Conservation (phyloP, 2,329 filamentous ascomycete species). For the Stachybotrys chlorohalonatus region DNA sequence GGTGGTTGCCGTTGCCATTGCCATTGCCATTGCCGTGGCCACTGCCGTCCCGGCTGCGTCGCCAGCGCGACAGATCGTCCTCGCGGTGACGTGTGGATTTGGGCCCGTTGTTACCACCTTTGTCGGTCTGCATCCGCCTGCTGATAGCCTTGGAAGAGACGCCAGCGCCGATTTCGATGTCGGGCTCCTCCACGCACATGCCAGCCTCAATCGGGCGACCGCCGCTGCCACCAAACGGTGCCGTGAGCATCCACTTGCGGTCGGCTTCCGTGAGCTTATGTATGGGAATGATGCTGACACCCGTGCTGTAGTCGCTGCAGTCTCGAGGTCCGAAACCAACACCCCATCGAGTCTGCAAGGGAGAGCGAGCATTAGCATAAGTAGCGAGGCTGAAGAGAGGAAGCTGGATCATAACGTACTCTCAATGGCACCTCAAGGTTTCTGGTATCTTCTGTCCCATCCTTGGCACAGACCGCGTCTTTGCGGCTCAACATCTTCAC, state of each 20-base stretch:
- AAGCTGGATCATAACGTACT: constrained; percentile 36
- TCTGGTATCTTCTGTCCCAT: constrained; percentile 75
- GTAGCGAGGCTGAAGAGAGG: not conserved
- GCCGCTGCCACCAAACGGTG: constrained; percentile 87
- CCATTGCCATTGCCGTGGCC: not conserved
- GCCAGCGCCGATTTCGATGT: constrained; percentile 96
- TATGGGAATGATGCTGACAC: constrained; percentile 89
- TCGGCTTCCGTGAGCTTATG: constrained; percentile 90
- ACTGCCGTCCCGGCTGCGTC: constrained; percentile 19
- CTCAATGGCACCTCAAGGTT: constrained; percentile 64
- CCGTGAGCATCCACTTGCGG: constrained; percentile 92
- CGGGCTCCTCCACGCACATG: constrained; percentile 90
- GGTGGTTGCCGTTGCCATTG: constrained; percentile 1
- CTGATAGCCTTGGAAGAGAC: constrained; percentile 87
- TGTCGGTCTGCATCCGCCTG: constrained; percentile 60
- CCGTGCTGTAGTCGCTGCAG: constrained; percentile 90
- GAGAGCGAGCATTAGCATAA: constrained; percentile 10
- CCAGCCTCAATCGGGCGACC: constrained; percentile 71
- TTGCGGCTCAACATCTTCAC: constrained; percentile 94
- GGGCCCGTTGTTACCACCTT: constrained; percentile 54
- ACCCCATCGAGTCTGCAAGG: constrained; percentile 79
- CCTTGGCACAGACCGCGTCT: constrained; percentile 76
- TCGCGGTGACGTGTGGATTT: constrained; percentile 47
- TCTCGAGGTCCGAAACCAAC: constrained; percentile 95
- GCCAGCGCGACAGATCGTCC: constrained; percentile 22